Evolutionary conservation across 345 rosid genomes (phyloP), one percentile per base, ranked within the genome.

Genomic region (Salix koriyanagi): DNA sequence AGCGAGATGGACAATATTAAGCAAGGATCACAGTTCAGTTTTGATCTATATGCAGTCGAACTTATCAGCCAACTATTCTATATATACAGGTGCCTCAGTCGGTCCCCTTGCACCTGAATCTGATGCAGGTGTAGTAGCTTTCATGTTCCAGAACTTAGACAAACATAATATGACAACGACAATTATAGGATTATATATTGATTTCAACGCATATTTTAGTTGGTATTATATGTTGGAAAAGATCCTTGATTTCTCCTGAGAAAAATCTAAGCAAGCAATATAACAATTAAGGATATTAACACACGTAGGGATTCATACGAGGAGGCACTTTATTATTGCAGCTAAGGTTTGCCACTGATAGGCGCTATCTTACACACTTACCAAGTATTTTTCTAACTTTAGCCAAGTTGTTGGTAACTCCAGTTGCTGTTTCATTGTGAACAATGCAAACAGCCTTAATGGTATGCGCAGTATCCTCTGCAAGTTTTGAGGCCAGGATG

Each of bases 341-440:
- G 13, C 26, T 56, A 56, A 56, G 26, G 13, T 56, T 56, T 56
- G 13, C 61, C 26, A 56, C 26, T 8, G 61, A n/a, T 4, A 56
- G 23, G 61, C 26, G 11, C 23, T 56, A n/a, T n/a, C 61, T 9
- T 58, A 58, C 54, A 69, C 39, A 48, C 90, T 83, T 76, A 91
- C 99, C 99, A 3, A 96, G 98, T 75, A 96, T 79, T 48, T 84
- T 86, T 80, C 99, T 86, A 76, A 96, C 99, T 78, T 79, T 87
- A 72, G 97, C 89, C 88, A 96, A 88, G 90, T 92, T 91, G 85
- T 93, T 96, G 76, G 98, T 96, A 69, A 96, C 99, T 50, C 99
- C 99, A 50, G 99, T 96, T 7, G 99, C 99, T 8, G 99, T 96
- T 86, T 96, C 98, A n/a, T 96, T 96, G 82, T 96, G 99, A 73